Conservation (phyloP, 169 alveolate genomes). For the Eimeria praecox region DNA sequence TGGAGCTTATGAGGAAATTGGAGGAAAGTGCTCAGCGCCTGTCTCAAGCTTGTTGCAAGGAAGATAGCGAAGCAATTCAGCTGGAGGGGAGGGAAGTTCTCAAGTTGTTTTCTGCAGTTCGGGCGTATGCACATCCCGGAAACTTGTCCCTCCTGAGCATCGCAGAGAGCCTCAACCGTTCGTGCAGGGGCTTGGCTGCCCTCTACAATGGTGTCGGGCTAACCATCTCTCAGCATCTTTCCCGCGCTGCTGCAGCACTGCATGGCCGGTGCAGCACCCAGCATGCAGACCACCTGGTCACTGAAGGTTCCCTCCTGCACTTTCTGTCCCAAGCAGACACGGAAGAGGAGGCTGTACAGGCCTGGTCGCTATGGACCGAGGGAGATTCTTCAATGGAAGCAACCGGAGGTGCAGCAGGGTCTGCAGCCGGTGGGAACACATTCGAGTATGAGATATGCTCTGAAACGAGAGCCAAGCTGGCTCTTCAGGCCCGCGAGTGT, state of each 20-base stretch:
- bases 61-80: not conserved
- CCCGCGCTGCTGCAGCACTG: slow-evolving; percentile 53
- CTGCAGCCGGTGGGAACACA: not conserved
- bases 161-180: slow-evolving; percentile 35
- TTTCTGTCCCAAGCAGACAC: slow-evolving; percentile 45
- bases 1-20: not conserved
- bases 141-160: not conserved
- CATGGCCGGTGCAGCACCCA: slow-evolving; percentile 47
- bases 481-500: slow-evolving; percentile 45
- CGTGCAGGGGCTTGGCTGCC: slow-evolving; percentile 6
- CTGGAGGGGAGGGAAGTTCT: slow-evolving; percentile 26
- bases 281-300: slow-evolving; percentile 40
- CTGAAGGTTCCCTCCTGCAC: slow-evolving; percentile 51
- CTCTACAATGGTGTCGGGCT: slow-evolving; percentile 55
- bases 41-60: not conserved
- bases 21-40: slow-evolving; percentile 13
- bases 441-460: not conserved
- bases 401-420: not conserved
- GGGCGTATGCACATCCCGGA: slow-evolving; percentile 51
- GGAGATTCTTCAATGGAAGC: slow-evolving; percentile 22
- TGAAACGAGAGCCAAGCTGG: slow-evolving; percentile 36
- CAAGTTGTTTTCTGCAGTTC: slow-evolving; percentile 14
- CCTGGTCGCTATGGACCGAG: slow-evolving; percentile 37
- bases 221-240: slow-evolving; percentile 34
- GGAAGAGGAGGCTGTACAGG: slow-evolving; percentile 30